Base-by-base conservation (phyloP, 2,329 filamentous ascomycete species). In the Penicillium sp. region DNA sequence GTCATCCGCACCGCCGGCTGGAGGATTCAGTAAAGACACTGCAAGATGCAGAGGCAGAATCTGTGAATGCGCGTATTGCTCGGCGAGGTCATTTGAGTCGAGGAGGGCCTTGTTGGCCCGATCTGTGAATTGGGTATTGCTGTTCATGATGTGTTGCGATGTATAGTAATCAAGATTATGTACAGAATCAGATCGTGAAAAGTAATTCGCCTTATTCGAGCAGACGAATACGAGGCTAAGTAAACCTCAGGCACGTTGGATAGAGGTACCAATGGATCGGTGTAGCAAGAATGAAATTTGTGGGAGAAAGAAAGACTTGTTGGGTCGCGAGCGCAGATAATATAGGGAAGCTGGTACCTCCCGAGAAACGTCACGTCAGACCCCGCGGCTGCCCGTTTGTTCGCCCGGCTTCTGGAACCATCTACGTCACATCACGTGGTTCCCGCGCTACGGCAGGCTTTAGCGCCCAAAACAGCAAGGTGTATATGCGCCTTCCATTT, bases 51-150 rank as follows among this genome's bases (percentile, higher is more conserved):
- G 76, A 16, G 94, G 94, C 55, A 92, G 82, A 60, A 97, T 85
- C 74, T 99, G 93, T 42, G 91, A 87, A 77, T 99, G 94, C 40
- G 85, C 85, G 72, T 97, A 96, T 77, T 94, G 88, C 74, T 91
- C 86, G 64, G 93, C 91, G 66, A 97, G 82, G 59, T 83, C 81
- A 81, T 94, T 92, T 73, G 92, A 90, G 73, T 97, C 91, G 67
- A 89, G 85, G 70, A 99, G 82, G 67, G 93, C 89, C 78, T 93
- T 90, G 71, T 92, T 89, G 63, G 90, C 94, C 76, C 89, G 82
- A 76, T 97, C 93, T 63, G 94, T 99, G 72, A 97, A 97, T 71
- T 95, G 70, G 55, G 88, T 66, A 58, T 55, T 55, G 23, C 67
- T 68, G 66, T 69, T 73, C 73, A 75, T 75, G 46, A 52, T 71